phyloP scores from a whole-genome alignment of 768 basidiomycete species.

The Pulveroboletus sp. region DNA sequence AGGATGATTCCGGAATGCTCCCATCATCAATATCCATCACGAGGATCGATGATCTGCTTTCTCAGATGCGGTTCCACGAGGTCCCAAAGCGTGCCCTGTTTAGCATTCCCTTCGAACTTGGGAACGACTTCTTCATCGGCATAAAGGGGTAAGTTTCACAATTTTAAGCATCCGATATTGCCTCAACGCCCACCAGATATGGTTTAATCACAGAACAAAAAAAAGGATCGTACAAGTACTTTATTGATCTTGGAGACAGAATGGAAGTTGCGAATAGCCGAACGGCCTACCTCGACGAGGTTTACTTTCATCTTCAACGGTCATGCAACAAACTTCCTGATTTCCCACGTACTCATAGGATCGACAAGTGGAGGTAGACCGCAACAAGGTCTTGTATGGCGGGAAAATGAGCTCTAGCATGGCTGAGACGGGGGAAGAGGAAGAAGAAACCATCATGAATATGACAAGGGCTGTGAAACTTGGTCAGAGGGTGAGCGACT shows the following conservation, averaged over 20 bases:
- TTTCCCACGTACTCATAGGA: conserved; percentile 16
- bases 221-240: conserved; percentile 79
- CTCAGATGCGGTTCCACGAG: conserved; percentile 79
- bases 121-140: conserved; percentile 68
- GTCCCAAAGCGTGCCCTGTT: conserved; percentile 81
- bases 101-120: conserved; percentile 77
- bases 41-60: conserved; percentile 71
- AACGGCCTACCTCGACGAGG: conserved; percentile 77
- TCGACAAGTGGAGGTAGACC: conserved; percentile 28
- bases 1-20: conserved; percentile 51
- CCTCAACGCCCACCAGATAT: conserved; percentile 51
- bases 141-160: conserved; percentile 64
- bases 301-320: neutral
- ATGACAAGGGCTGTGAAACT: conserved; percentile 43
- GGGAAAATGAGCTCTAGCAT: conserved; percentile 37
- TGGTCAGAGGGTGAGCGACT: conserved; percentile 45
- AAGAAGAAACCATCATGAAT: conserved; percentile 38
- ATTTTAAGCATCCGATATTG: neutral
- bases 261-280: conserved; percentile 72
- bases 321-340: neutral
- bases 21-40: conserved; percentile 71
- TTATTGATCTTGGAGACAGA: conserved; percentile 70
- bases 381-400: conserved; percentile 26
- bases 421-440: conserved; percentile 27
- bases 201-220: conserved; percentile 85